These are phyloP conservation scores for Globisporangium cederbergense DNA, from an alignment of 352 stramenopile species.

Conservation along the genomic window DNA sequence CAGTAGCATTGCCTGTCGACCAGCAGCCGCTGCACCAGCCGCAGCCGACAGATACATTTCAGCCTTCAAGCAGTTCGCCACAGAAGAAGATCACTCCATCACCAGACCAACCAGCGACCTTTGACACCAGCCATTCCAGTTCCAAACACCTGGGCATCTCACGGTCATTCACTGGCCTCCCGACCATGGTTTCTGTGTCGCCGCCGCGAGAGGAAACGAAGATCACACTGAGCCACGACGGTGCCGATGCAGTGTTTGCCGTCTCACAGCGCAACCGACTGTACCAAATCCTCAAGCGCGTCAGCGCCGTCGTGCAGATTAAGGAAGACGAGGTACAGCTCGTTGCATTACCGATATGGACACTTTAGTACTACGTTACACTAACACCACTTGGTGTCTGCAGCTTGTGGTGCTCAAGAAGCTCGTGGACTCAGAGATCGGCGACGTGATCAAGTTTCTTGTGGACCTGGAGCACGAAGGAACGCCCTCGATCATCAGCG, in stretches of 20 bases:
- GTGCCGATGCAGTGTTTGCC: constrained; percentile 29
- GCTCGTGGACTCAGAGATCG: constrained; percentile 64
- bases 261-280: constrained; percentile 53
- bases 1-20: background rate
- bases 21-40: background rate
- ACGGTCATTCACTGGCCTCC: constrained; percentile 4
- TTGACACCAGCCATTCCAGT: background rate
- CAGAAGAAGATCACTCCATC: background rate
- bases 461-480: constrained; percentile 41
- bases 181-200: constrained; percentile 12
- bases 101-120: background rate
- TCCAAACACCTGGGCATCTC: constrained; percentile 7
- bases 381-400: background rate
- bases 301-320: constrained; percentile 42
- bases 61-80: background rate
- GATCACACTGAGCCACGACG: constrained; percentile 44
- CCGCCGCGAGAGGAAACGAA: constrained; percentile 46
- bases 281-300: constrained; percentile 63
- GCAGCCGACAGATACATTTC: constrained; percentile 4
- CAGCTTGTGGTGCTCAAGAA: constrained; percentile 69
- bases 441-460: constrained; percentile 66
- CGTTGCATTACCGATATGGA: no score
- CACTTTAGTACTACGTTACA: no score
- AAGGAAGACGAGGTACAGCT: constrained; percentile 52
- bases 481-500: constrained; percentile 23